These are phyloP conservation scores for Zoysia japonica DNA, from an alignment of 176 grass and related monocot species.

Conservation along the genomic window DNA sequence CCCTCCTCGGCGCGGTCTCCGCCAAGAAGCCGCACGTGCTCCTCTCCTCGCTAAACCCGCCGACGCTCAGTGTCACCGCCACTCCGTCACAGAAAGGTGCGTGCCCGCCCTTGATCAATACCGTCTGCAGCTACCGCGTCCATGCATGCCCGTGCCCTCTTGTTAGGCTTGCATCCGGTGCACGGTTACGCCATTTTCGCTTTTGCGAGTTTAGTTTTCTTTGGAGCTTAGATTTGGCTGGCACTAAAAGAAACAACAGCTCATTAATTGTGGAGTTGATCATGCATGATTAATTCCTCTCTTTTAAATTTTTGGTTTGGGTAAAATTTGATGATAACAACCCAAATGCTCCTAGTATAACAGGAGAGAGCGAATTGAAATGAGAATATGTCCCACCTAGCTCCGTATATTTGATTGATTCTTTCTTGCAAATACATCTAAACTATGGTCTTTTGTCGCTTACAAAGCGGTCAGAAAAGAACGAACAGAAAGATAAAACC, in stretches of 20 bases:
- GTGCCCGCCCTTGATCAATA: no score
- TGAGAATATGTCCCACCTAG: background rate
- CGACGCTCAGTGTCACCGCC: slow-evolving; percentile 51
- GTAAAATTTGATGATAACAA: background rate
- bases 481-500: background rate
- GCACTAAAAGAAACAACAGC: no score
- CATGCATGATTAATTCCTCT: background rate
- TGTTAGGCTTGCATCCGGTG: no score
- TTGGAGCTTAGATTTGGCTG: background rate
- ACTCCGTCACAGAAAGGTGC: slow-evolving; percentile 56
- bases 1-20: slow-evolving; percentile 47
- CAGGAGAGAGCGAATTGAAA: background rate
- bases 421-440: background rate
- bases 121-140: background rate
- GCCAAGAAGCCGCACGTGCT: slow-evolving; percentile 36
- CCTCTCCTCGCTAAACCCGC: slow-evolving; percentile 48
- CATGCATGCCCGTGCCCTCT: background rate
- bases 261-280: background rate
- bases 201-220: background rate
- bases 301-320: background rate
- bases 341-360: background rate
- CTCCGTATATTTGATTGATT: background rate
- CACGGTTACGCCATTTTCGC: background rate
- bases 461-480: background rate
- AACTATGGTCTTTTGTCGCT: background rate